phyloP scores from a whole-genome alignment of 768 basidiomycete genomes.

The Jaapia argillacea region DNA sequence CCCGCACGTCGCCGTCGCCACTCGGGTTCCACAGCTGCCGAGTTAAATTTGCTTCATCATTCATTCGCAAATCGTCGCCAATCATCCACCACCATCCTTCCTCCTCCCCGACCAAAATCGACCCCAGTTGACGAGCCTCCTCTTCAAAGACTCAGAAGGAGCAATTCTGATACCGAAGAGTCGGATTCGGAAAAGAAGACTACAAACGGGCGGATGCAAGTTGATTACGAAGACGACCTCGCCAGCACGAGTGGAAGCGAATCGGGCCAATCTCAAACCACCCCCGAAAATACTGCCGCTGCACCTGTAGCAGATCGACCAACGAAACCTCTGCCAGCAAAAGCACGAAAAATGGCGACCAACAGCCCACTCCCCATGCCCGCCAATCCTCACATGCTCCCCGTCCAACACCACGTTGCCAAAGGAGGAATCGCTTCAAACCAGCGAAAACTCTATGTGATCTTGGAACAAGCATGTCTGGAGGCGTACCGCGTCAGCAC shows the following conservation, averaged over 20 bases:
- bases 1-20: constrained; percentile 47
- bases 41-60: constrained; percentile 13
- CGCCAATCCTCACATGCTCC: constrained; percentile 73
- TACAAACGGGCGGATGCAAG: constrained; percentile 11
- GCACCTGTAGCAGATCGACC: constrained; percentile 33
- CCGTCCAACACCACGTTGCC: constrained; percentile 72
- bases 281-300: constrained; percentile 10
- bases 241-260: not conserved
- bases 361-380: constrained; percentile 37
- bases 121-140: constrained; percentile 57
- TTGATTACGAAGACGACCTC: constrained; percentile 8
- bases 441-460: constrained; percentile 73
- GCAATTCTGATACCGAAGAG: constrained; percentile 26
- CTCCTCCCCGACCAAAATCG: constrained; percentile 65
- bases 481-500: constrained; percentile 86
- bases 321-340: constrained; percentile 46
- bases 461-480: constrained; percentile 90
- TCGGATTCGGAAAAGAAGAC: constrained; percentile 24
- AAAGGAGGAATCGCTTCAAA: constrained; percentile 38
- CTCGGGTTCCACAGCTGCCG: constrained; percentile 37
- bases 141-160: constrained; percentile 31
- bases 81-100: constrained; percentile 21
- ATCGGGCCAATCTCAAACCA: not conserved
- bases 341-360: constrained; percentile 9
- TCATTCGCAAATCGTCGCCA: too few species aligned